phyloP scores from a whole-genome alignment of 352 stramenopile genomes.

The Blastocystis sp. region DNA sequence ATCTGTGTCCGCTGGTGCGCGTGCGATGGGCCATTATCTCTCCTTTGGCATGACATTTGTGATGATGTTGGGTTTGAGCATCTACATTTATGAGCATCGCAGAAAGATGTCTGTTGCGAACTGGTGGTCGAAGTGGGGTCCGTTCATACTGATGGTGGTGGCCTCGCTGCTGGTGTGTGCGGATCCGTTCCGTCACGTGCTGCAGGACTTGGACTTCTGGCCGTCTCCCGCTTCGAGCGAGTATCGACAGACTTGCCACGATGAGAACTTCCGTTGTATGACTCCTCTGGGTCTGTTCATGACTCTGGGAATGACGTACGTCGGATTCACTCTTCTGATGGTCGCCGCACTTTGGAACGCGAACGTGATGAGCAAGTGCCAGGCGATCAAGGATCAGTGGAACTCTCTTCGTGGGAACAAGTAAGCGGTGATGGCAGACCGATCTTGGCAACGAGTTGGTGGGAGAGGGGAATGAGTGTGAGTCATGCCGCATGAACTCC shows the following conservation, averaged over 20 bases:
- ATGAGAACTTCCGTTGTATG: conserved; percentile 44
- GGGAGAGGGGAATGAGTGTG: not conserved
- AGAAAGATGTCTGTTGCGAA: not conserved
- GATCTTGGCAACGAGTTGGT: not conserved
- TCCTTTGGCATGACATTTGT: conserved; percentile 54
- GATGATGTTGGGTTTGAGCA: conserved; percentile 50
- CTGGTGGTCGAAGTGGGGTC: conserved; percentile 52
- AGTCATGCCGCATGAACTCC: not conserved
- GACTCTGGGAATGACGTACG: conserved; percentile 46
- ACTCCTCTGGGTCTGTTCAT: conserved; percentile 35
- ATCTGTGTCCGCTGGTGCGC: not conserved
- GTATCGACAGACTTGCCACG: conserved; percentile 39
- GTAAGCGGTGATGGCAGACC: not conserved
- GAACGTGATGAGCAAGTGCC: conserved; percentile 51
- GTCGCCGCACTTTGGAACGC: conserved; percentile 50
- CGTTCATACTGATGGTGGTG: conserved; percentile 45
- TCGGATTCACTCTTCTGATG: conserved; percentile 45
- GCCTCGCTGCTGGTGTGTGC: conserved; percentile 12
- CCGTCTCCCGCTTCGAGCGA: conserved; percentile 33
- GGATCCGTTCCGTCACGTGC: conserved; percentile 18
- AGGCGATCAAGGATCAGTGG: conserved; percentile 34
- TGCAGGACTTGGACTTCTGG: conserved; percentile 48
- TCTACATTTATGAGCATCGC: conserved; percentile 52
- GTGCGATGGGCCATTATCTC: conserved; percentile 46
- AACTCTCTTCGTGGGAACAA: not conserved